A percentile compares a stretch with the other conserved stretches of the same genome.
Conservation (phyloP, 805 yeast species). For the Saturnispora bothae region DNA sequence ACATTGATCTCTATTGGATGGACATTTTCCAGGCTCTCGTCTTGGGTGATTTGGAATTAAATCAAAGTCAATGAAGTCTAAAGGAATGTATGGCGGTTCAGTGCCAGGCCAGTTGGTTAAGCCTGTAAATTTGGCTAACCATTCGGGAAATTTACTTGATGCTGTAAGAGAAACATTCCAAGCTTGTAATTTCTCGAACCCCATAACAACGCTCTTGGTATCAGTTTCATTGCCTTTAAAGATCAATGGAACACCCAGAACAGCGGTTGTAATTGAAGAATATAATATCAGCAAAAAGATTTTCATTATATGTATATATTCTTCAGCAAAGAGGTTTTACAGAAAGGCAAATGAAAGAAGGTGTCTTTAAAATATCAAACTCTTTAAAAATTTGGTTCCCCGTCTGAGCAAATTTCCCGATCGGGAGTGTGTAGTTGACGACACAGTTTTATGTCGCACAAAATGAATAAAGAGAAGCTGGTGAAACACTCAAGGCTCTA, state of each 20-base stretch:
- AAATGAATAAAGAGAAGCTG: no score
- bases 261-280: background rate
- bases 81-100: conserved; percentile 80
- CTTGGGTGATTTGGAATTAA: conserved; percentile 38
- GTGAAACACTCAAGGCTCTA: no score
- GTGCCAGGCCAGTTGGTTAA: conserved; percentile 72
- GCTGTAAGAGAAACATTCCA: conserved; percentile 21
- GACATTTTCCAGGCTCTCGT: conserved; percentile 53
- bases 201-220: background rate
- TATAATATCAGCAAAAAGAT: no score
- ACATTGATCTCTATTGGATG: conserved; percentile 42
- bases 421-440: no score
- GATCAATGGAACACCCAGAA: background rate
- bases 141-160: conserved; percentile 46
- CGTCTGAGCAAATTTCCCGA: no score
- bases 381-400: no score
- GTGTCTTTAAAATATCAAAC: no score
- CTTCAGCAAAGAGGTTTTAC: background rate
- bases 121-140: conserved; percentile 73
- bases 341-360: background rate
- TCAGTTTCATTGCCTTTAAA: background rate
- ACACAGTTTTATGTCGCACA: no score
- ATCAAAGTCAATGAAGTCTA: conserved; percentile 54
- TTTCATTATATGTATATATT: no score
- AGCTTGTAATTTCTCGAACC: background rate